Evolutionary conservation across 225 moss, liverwort and hornwort species (phyloP), one percentile per base, ranked within the genome.

Genomic region (Physcomitrellopsis africana): DNA sequence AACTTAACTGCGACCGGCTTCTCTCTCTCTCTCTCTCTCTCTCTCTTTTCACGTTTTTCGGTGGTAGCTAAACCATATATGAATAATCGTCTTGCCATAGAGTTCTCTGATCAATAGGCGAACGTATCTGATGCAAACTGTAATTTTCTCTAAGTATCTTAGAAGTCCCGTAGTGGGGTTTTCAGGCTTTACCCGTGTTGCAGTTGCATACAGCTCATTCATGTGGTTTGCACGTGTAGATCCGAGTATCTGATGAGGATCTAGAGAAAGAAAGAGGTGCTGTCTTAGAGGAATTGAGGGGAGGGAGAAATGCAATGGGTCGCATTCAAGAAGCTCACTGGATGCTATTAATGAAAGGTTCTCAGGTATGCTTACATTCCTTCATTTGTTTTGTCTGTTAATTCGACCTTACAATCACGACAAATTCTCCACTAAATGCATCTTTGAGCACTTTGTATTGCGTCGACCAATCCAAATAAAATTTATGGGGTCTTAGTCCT

Each of bases 221-320:
- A 11, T 51, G 41, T 72, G n/a, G 53, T 72, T 64, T 54, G 32
- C 32, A 37, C 32, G 4, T 43, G 1, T 74, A 93, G 92, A 58
- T 92, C 74, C 90, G 85, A 55, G 88, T 82, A 56, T 94, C 92
- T 60, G 83, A 90, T 65, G 90, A 94, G 77, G 94, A 94, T 78
- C 73, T 94, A 77, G 90, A 90, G 77, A 92, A 92, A 75, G 93
- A 90, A 77, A 86, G 93, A 84, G 92, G 93, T n/a, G 83, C 92
- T 65, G 92, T 94, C 62, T 56, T 94, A 41, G 93, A 94, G 75
- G 93, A 94, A 77, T 85, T 90, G 67, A 89, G 93, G 65, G 73
- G 74, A 44, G 77, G 69, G 23, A 86, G 85, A 42, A 87, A 82
- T 76, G 83, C 90, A 18, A 67, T 85, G 48, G 92, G 93, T 23